Percentiles rank a stretch among this genome's conserved stretches.
Conservation (phyloP, 2,329 filamentous ascomycete genomes). For the Cladosporium phlei region DNA sequence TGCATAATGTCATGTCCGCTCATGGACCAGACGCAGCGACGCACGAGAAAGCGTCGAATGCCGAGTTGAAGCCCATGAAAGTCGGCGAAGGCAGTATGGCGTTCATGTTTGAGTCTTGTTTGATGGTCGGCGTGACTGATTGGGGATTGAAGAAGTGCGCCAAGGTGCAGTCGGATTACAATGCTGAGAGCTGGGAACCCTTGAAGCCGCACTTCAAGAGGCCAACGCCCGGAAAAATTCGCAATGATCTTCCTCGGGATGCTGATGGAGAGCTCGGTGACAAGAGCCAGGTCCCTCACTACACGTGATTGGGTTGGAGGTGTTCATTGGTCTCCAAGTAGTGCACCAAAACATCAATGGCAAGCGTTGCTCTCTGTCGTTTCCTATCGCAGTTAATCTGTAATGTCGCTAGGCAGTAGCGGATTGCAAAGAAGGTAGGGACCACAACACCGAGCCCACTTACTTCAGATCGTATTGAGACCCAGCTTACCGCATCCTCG, state of each 20-base stretch:
- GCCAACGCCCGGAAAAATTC: conserved; percentile 18
- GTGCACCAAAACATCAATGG: no score
- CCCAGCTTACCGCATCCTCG: no score
- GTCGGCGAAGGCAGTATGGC: conserved; percentile 60
- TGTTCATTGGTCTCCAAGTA: no score
- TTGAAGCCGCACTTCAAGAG: conserved; percentile 43
- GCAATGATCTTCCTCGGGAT: conserved; percentile 18
- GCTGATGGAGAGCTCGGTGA: conserved; percentile 23
- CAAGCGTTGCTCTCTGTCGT: no score
- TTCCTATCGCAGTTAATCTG: no score
- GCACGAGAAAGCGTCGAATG: conserved; percentile 53
- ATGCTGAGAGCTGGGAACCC: conserved; percentile 71
- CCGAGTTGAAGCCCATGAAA: conserved; percentile 51
- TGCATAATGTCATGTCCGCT: conserved; percentile 43
- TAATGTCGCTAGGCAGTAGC: no score
- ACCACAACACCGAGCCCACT: no score
- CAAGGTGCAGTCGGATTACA: conserved; percentile 70
- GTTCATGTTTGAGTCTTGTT: conserved; percentile 65
- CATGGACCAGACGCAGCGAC: conserved; percentile 56
- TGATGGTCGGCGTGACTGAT: conserved; percentile 68
- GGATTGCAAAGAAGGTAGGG: no score
- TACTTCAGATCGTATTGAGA: no score
- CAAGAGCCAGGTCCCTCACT: conserved; percentile 27
- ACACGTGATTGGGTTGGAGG: conserved; percentile 14
- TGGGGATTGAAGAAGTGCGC: conserved; percentile 67